phyloP scores from a whole-genome alignment of 169 alveolate species.

The Plasmodium yoelii region DNA sequence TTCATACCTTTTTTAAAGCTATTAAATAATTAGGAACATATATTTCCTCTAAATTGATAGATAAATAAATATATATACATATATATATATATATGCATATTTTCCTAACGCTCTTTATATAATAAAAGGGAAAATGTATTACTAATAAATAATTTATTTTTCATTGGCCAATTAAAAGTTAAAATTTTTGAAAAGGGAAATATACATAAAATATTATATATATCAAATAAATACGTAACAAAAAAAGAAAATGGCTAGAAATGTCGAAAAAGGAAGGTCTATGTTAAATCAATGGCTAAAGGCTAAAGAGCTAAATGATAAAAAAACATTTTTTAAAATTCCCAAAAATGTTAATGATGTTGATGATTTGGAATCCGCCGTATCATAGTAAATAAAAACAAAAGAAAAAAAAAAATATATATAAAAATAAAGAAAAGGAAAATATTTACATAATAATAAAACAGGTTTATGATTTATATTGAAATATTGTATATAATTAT shows the following conservation, averaged over 20 bases:
- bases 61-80: too few relatives aligned
- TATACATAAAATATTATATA: too few relatives aligned
- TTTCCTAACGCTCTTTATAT: too few relatives aligned
- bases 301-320: slow-evolving; percentile 39
- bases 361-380: slow-evolving; percentile 65
- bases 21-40: too few relatives aligned
- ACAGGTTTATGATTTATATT: not conserved
- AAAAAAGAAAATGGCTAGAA: slow-evolving; percentile 43
- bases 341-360: slow-evolving; percentile 59
- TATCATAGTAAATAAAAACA: slow-evolving; percentile 31
- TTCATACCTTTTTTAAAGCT: too few relatives aligned
- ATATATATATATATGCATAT: too few relatives aligned
- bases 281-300: slow-evolving; percentile 73
- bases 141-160: too few relatives aligned
- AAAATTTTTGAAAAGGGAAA: too few relatives aligned
- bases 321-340: slow-evolving; percentile 51
- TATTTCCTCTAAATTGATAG: too few relatives aligned
- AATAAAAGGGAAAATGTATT: too few relatives aligned
- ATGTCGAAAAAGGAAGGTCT: slow-evolving; percentile 60
- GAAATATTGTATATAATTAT: not conserved
- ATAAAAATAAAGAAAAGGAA: not conserved
- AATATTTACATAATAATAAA: not conserved
- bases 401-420: slow-evolving; percentile 2
- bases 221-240: not conserved
- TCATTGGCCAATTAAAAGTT: too few relatives aligned